These are phyloP conservation scores for Saccharomycopsis fibuligera DNA, from an alignment of 805 yeast genomes.

Conservation along the genomic window DNA sequence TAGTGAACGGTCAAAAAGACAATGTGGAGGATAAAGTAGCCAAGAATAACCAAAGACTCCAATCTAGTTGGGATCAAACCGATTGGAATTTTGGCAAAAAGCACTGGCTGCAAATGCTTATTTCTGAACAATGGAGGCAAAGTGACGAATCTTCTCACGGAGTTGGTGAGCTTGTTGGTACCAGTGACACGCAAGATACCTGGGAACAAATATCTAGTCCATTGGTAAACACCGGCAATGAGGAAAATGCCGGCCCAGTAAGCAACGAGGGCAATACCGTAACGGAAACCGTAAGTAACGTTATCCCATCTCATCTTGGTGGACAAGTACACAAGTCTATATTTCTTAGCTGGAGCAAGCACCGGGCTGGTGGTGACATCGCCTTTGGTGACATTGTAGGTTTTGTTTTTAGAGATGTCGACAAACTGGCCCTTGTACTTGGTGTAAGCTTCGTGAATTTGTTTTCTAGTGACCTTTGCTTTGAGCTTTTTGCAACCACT, in stretches of 20 bases:
- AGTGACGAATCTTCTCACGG: slow-evolving; percentile 23
- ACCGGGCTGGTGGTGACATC: not conserved
- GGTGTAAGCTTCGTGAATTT: slow-evolving; percentile 2
- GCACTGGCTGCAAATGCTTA: slow-evolving; percentile 25
- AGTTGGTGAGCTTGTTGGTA: not conserved
- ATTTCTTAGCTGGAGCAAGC: not conserved
- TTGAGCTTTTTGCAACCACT: not conserved
- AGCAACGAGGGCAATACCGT: slow-evolving; percentile 30
- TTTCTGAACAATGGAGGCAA: slow-evolving; percentile 30
- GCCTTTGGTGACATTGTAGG: not conserved
- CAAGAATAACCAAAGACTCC: slow-evolving; percentile 31
- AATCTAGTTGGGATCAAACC: slow-evolving; percentile 34
- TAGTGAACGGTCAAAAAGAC: slow-evolving; percentile 27
- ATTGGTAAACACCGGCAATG: slow-evolving; percentile 28
- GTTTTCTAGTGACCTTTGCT: not conserved
- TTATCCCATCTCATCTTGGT: slow-evolving; percentile 3
- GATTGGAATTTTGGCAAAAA: slow-evolving; percentile 18
- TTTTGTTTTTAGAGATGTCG: slow-evolving; percentile 1
- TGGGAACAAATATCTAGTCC: slow-evolving; percentile 5
- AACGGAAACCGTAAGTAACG: slow-evolving; percentile 14
- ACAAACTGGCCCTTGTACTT: not conserved
- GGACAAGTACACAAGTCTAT: slow-evolving; percentile 1
- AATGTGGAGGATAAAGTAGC: slow-evolving; percentile 29
- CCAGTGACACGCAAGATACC: not conserved
- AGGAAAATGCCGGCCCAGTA: slow-evolving; percentile 34